Conservation (phyloP, 2,329 filamentous ascomycete species). For the Alternaria longipes region DNA sequence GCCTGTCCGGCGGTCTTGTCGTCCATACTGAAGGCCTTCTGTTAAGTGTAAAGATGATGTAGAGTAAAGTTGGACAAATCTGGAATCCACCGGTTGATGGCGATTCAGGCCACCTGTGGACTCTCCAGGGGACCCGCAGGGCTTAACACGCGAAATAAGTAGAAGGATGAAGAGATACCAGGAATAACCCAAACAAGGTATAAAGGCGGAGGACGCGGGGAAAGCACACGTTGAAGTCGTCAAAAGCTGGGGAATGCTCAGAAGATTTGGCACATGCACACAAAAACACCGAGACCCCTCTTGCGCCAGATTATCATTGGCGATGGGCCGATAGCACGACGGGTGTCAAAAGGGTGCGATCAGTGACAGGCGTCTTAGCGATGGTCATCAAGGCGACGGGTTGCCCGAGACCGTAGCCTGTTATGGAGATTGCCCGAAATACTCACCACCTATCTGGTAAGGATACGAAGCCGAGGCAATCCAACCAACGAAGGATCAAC, state of each 20-base stretch:
- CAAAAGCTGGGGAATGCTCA: constrained; percentile 21
- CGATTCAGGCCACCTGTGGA: background rate
- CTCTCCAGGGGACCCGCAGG: background rate
- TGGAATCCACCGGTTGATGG: background rate
- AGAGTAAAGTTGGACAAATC: background rate
- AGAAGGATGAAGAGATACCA: constrained; percentile 11
- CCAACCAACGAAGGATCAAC: constrained; percentile 18
- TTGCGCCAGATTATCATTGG: constrained; percentile 29
- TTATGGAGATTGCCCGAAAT: constrained; percentile 44
- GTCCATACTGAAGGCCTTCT: constrained; percentile 31
- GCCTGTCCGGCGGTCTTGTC: constrained; percentile 26
- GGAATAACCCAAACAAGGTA: constrained; percentile 16
- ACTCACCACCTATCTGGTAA: constrained; percentile 36
- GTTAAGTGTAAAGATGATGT: constrained; percentile 10
- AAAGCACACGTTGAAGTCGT: constrained; percentile 32
- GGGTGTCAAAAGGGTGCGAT: constrained; percentile 33
- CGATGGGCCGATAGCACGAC: constrained; percentile 25
- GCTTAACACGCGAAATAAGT: constrained; percentile 2
- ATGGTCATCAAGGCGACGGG: constrained; percentile 27
- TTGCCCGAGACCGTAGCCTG: constrained; percentile 28
- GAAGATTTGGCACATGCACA: constrained; percentile 41
- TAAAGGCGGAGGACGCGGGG: constrained; percentile 39
- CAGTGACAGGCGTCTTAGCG: constrained; percentile 33
- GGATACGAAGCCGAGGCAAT: constrained; percentile 32
- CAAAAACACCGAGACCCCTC: constrained; percentile 19